Evolutionary conservation across 305 asterid species (phyloP).

Genomic region (Fraxinus sp.): DNA sequence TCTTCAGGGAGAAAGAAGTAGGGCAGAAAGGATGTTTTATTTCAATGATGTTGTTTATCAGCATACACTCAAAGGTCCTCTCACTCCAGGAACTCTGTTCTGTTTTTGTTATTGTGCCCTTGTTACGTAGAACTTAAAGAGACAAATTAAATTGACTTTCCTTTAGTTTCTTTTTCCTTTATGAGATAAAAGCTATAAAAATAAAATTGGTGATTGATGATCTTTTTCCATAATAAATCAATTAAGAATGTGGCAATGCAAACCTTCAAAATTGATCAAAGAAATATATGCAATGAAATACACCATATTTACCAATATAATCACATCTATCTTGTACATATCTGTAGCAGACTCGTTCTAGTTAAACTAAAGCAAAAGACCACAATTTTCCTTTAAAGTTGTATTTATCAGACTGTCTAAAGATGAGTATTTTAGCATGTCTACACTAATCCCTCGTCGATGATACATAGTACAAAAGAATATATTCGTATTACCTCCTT

Average conservation of each 20-base stretch:
- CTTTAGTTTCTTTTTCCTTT: not conserved
- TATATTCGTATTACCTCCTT: constrained; percentile 4
- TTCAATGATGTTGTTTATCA: not conserved
- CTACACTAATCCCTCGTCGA: constrained; percentile 5
- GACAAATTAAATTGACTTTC: not conserved
- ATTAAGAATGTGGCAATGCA: not conserved
- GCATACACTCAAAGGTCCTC: constrained; percentile 1
- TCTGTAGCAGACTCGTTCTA: constrained; percentile 11
- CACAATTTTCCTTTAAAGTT: constrained; percentile 5
- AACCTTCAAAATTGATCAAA: constrained; percentile 8
- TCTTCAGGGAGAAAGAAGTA: constrained; percentile 15
- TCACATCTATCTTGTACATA: constrained; percentile 18
- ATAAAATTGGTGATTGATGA: not conserved
- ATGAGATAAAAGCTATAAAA: not conserved
- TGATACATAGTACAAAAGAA: not conserved
- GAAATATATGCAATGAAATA: constrained; percentile 24
- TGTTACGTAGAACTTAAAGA: not conserved
- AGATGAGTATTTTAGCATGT: constrained; percentile 13
- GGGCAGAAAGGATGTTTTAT: constrained; percentile 12
- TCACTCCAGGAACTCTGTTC: not conserved
- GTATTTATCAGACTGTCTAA: not conserved
- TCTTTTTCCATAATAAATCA: not conserved
- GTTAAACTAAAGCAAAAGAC: not conserved
- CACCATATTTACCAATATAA: constrained; percentile 9
- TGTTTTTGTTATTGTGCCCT: not conserved